Conservation (phyloP, 2,329 filamentous ascomycete genomes). For the Fusarium secorum region DNA sequence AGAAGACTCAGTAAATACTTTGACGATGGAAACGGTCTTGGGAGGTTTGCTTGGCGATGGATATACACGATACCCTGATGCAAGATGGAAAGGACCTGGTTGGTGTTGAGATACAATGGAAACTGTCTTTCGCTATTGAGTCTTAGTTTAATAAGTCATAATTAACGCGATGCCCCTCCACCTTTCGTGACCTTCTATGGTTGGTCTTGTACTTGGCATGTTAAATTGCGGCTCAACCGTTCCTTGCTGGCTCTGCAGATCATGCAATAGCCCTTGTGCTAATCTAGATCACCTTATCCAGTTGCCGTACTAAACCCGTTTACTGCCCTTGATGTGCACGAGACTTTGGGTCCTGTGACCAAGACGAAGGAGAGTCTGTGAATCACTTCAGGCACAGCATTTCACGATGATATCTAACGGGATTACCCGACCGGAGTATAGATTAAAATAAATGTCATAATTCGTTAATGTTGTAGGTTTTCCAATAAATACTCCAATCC, state of each 20-base stretch:
- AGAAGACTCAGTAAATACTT: slow-evolving; percentile 44
- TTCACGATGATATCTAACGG: fast-evolving
- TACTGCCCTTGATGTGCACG: background rate
- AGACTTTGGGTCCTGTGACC: background rate
- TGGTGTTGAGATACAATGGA: background rate
- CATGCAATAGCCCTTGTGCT: background rate
- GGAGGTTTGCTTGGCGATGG: background rate
- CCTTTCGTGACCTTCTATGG: background rate
- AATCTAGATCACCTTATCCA: background rate
- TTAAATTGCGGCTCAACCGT: background rate
- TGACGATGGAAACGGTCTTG: background rate
- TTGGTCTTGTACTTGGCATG: too few species aligned
- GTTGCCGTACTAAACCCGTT: background rate
- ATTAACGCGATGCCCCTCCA: background rate
- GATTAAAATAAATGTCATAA: background rate
- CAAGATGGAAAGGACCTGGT: background rate
- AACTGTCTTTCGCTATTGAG: background rate
- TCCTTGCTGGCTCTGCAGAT: background rate
- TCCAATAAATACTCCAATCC: slow-evolving; percentile 20
- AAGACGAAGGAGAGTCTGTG: background rate
- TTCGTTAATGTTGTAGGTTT: slow-evolving; percentile 35
- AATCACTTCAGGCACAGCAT: background rate
- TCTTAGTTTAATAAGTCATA: background rate
- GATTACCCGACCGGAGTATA: fast-evolving
- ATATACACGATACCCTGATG: slow-evolving; percentile 25